Conservation (phyloP, 2,329 filamentous ascomycete genomes). For the Pezicula rhizophila region DNA sequence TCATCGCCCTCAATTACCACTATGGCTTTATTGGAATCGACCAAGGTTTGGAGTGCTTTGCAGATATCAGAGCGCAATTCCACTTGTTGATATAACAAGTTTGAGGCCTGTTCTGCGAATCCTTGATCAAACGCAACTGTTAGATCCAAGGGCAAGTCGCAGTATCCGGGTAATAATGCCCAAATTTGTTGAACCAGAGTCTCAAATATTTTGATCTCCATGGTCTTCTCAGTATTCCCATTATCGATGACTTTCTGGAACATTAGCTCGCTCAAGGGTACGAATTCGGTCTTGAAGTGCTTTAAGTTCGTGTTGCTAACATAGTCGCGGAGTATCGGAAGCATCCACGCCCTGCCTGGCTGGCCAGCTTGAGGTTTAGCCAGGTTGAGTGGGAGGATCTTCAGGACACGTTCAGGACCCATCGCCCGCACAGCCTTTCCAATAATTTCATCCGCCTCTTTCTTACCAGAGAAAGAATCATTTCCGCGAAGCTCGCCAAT, state of each 20-base stretch:
- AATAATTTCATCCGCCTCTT: constrained; percentile 86
- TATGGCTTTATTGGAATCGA: constrained; percentile 87
- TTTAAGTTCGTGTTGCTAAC: constrained; percentile 81
- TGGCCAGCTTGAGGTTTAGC: constrained; percentile 69
- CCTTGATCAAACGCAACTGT: constrained; percentile 71
- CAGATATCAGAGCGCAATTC: constrained; percentile 85
- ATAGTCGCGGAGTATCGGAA: constrained; percentile 84
- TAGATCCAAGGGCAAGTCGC: constrained; percentile 81
- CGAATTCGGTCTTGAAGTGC: constrained; percentile 81
- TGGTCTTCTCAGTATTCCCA: constrained; percentile 76
- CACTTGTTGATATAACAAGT: constrained; percentile 86
- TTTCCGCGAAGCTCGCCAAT: constrained; percentile 85
- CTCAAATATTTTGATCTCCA: constrained; percentile 97
- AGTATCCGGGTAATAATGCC: constrained; percentile 90
- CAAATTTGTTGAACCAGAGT: constrained; percentile 94
- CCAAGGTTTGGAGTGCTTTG: constrained; percentile 74
- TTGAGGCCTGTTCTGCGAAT: constrained; percentile 87
- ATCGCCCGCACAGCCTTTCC: constrained; percentile 83
- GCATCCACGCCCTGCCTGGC: constrained; percentile 86
- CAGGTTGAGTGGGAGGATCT: constrained; percentile 81
- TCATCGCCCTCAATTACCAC: constrained; percentile 59
- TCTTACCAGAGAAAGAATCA: constrained; percentile 86
- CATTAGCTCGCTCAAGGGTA: constrained; percentile 83
- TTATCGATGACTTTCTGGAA: constrained; percentile 85
- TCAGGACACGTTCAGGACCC: constrained; percentile 79